These are phyloP conservation scores for Plasmodiophora brassicae DNA, from an alignment of 208 protist genomes.

Conservation along the genomic window DNA sequence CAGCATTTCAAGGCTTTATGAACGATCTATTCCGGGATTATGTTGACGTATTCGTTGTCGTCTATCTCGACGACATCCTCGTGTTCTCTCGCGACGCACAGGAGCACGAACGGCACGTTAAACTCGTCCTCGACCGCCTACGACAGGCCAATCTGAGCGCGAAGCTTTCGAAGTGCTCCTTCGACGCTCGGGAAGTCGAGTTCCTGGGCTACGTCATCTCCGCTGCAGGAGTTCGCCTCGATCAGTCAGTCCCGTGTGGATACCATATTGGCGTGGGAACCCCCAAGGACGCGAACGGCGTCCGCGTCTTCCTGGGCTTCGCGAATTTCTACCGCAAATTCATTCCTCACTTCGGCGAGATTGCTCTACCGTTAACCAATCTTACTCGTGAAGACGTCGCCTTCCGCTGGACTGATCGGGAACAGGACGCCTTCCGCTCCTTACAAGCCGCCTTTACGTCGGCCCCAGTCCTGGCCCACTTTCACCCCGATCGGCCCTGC, in stretches of 20 bases:
- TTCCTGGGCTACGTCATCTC: slow-evolving; percentile 5
- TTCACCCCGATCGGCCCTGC: background rate
- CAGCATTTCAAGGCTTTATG: background rate
- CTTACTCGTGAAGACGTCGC: background rate
- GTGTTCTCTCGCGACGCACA: background rate
- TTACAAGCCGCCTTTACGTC: background rate
- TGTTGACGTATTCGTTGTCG: background rate
- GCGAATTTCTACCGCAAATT: slow-evolving; percentile 18
- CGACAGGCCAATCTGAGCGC: background rate
- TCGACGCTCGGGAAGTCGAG: background rate
- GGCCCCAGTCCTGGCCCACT: background rate
- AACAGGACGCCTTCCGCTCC: background rate
- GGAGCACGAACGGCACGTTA: background rate
- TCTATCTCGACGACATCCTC: slow-evolving; percentile 31
- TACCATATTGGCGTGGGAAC: background rate
- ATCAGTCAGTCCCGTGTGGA: background rate
- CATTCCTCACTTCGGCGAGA: background rate
- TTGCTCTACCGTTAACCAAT: background rate
- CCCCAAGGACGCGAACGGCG: background rate
- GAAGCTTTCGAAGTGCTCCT: background rate
- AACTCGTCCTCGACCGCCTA: background rate
- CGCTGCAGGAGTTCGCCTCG: background rate
- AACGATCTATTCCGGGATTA: slow-evolving; percentile 29
- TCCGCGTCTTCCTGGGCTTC: background rate
- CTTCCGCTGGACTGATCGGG: background rate